Evolutionary conservation across 202 grass and related monocot species (phyloP).

Genomic region (Brachypodium distachyon): DNA sequence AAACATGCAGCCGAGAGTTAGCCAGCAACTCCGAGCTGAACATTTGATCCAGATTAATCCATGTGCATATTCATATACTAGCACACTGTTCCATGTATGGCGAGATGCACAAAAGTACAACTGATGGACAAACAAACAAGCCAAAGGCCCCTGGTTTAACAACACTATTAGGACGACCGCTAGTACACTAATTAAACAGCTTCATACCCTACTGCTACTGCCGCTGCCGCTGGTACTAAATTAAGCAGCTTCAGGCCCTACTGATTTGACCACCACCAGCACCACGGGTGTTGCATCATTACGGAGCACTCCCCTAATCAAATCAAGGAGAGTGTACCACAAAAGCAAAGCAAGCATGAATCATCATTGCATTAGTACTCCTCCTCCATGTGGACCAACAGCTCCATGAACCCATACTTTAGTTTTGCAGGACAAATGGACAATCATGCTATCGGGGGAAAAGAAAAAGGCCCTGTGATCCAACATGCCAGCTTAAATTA

Average conservation of each 20-base stretch:
- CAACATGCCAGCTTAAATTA: slow-evolving; percentile 25
- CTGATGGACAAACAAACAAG: neutral
- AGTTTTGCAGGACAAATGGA: slow-evolving; percentile 14
- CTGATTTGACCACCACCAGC: slow-evolving; percentile 10
- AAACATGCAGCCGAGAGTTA: too few relatives aligned
- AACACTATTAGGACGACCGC: neutral
- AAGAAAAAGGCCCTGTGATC: slow-evolving; percentile 17
- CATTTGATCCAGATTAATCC: too few relatives aligned
- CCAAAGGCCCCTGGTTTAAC: neutral
- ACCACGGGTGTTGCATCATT: neutral
- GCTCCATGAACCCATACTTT: neutral
- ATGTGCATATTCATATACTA: neutral
- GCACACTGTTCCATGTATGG: neutral
- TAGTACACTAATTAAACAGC: neutral
- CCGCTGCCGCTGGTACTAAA: neutral
- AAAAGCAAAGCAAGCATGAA: neutral
- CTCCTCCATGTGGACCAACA: slow-evolving; percentile 23
- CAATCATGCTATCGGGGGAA: slow-evolving; percentile 4
- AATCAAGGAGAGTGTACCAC: neutral
- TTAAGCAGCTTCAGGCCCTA: neutral
- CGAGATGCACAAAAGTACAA: neutral
- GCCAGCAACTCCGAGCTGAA: too few relatives aligned
- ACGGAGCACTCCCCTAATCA: neutral
- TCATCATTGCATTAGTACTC: slow-evolving; percentile 14
- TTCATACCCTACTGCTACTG: too few relatives aligned